Evolutionary conservation across 805 yeast genomes (phyloP), one percentile per base, ranked within the genome.

Genomic region (Tetrapisispora fleetii): DNA sequence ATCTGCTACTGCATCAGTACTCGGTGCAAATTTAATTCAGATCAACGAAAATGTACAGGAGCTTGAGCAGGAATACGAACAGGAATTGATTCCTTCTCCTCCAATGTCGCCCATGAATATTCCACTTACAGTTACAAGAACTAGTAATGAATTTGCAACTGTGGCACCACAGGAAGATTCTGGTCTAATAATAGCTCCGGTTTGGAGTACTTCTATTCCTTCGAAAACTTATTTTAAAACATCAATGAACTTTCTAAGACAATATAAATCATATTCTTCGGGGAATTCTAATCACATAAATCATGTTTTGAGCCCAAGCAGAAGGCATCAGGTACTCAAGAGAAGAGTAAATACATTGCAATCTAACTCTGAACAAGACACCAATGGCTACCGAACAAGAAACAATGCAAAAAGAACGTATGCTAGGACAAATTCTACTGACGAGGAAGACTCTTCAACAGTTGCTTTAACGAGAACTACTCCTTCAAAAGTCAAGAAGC

Each of bases 71-170:
- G 51, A 52, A 32, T 50, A 55, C 22, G 43, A 58, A 24, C 63
- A 56, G 43, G 51, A 52, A 32, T 50, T 55, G 37, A 60, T 63
- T 28, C 66, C 65, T 8, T 63, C 67, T 18, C 67, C 67, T 11
- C 67, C 67, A 13, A 53, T 57, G 46, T 63, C 67, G 3, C 67
- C 67, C 21, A 53, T 52, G 40, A 35, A 50, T 28, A 16, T n/a
- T 5, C 49, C 49, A 11, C 37, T 37, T 33, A 46, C 43, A 28
- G 32, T 17, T 11, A 24, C 41, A 24, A 48, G 14, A 14, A 5
- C 19, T 35, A 4, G 19, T 22, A 6, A 22, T 3, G n/a, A 18
- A 40, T 6, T 7, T 24, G 18, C 6, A n/a, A n/a, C 19, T 10
- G 17, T 9, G n/a, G 5, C 35, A 4, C n/a, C n/a, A 24, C n/a